Evolutionary conservation across 2,329 filamentous ascomycete genomes (phyloP).

Genomic region (Balansia obtecta): DNA sequence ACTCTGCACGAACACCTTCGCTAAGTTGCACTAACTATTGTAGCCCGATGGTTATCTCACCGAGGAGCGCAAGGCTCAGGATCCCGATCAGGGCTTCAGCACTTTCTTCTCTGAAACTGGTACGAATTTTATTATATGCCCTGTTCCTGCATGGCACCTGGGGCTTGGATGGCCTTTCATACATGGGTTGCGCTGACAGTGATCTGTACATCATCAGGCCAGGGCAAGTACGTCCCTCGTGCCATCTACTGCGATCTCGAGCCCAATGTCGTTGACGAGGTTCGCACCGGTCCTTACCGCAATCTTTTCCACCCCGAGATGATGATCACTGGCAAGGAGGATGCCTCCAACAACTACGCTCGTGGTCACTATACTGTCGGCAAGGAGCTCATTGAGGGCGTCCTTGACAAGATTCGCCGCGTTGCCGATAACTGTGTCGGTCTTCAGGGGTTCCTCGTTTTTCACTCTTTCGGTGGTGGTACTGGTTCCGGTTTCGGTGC

Average conservation of each 20-base stretch:
- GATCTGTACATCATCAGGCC: conserved; percentile 42
- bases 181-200: neutral
- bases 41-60: conserved; percentile 98
- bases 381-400: conserved; percentile 97
- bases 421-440: conserved; percentile 97
- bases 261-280: conserved; percentile 98
- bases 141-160: neutral
- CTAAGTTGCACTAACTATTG: conserved; percentile 5
- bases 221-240: conserved; percentile 97
- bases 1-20: neutral
- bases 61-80: conserved; percentile 87
- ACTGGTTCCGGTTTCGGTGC: conserved; percentile 98
- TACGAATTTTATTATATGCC: conserved; percentile 30
- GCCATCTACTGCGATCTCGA: conserved; percentile 99
- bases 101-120: conserved; percentile 99
- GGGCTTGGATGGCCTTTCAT: neutral
- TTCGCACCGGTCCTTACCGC: conserved; percentile 93
- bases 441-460: conserved; percentile 97
- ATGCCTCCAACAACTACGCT: conserved; percentile 99
- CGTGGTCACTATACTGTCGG: conserved; percentile 99
- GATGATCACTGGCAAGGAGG: conserved; percentile 99
- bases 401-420: conserved; percentile 93
- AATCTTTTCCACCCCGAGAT: conserved; percentile 97
- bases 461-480: conserved; percentile 99
- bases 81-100: conserved; percentile 96